These are phyloP conservation scores for Podospora didyma DNA, from an alignment of 495 filamentous ascomycete species.

Conservation along the genomic window DNA sequence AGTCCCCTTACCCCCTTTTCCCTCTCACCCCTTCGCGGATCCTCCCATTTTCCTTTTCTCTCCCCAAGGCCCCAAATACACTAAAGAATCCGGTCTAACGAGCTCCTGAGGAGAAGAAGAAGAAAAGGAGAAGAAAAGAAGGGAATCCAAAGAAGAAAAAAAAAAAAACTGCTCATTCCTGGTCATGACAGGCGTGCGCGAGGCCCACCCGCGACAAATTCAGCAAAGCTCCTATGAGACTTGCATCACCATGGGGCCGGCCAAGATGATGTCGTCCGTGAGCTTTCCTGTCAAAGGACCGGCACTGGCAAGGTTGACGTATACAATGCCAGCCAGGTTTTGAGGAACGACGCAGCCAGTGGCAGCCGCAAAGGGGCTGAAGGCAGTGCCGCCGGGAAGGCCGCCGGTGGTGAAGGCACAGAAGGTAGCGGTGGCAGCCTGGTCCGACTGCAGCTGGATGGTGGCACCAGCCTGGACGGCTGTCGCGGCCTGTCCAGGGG, in stretches of 20 bases:
- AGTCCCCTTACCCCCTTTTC: too few relatives aligned
- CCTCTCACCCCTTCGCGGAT: background rate
- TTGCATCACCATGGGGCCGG: constrained; percentile 49
- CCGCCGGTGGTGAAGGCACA: constrained; percentile 57
- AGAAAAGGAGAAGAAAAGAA: background rate
- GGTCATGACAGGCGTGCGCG: background rate
- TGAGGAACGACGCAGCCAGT: constrained; percentile 49
- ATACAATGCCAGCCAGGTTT: constrained; percentile 50
- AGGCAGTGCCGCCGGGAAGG: constrained; percentile 47
- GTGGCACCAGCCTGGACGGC: constrained; percentile 42
- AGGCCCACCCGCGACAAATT: background rate
- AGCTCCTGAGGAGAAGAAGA: background rate
- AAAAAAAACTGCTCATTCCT: background rate
- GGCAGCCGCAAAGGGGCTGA: constrained; percentile 41
- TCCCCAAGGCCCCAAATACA: background rate
- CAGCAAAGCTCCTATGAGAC: constrained; percentile 34
- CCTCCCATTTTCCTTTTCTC: background rate
- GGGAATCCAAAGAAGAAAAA: background rate
- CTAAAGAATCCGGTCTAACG: background rate
- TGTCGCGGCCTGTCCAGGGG: constrained; percentile 37
- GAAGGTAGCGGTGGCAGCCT: constrained; percentile 39
- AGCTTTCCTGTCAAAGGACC: constrained; percentile 38
- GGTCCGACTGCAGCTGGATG: constrained; percentile 39
- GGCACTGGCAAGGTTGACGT: constrained; percentile 48
- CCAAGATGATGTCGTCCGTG: constrained; percentile 49